Conservation (phyloP, 2,329 filamentous ascomycete species). For the Waltergamsia citrina region DNA sequence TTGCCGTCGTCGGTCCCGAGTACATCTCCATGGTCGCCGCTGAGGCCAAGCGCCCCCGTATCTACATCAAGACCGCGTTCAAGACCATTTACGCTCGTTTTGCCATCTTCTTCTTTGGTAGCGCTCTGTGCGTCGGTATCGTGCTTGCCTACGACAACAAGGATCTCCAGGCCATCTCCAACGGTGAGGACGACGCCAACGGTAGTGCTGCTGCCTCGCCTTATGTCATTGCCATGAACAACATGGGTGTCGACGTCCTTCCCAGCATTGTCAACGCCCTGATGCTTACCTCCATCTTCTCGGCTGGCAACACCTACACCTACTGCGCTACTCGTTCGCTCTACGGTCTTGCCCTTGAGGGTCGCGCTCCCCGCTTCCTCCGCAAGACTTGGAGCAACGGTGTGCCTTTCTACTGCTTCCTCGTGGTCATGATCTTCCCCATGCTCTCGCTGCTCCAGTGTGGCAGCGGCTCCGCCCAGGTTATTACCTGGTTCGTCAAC, state of each 20-base stretch:
- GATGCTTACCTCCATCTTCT: constrained; percentile 32
- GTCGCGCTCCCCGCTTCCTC: constrained; percentile 40
- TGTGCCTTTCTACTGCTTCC: constrained; percentile 50
- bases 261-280: constrained; percentile 49
- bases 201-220: constrained; percentile 41
- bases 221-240: constrained; percentile 47
- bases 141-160: constrained; percentile 19
- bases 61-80: constrained; percentile 38
- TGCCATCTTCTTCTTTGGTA: constrained; percentile 18
- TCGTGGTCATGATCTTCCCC: constrained; percentile 41
- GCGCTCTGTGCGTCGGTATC: constrained; percentile 21
- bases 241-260: constrained; percentile 40
- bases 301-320: constrained; percentile 40
- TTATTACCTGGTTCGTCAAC: constrained; percentile 44
- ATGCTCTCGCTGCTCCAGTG: constrained; percentile 43
- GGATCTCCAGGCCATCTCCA: constrained; percentile 12
- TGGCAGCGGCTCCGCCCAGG: constrained; percentile 34
- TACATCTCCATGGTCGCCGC: constrained; percentile 56
- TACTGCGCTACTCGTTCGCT: constrained; percentile 41
- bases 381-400: constrained; percentile 49
- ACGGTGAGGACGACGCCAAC: constrained; percentile 13
- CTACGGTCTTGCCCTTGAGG: constrained; percentile 39
- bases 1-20: constrained; percentile 52
- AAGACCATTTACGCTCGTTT: constrained; percentile 16
- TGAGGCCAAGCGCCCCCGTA: constrained; percentile 42